phyloP scores from a whole-genome alignment of 2,329 filamentous ascomycete genomes.

The Talaromyces atroroseus region DNA sequence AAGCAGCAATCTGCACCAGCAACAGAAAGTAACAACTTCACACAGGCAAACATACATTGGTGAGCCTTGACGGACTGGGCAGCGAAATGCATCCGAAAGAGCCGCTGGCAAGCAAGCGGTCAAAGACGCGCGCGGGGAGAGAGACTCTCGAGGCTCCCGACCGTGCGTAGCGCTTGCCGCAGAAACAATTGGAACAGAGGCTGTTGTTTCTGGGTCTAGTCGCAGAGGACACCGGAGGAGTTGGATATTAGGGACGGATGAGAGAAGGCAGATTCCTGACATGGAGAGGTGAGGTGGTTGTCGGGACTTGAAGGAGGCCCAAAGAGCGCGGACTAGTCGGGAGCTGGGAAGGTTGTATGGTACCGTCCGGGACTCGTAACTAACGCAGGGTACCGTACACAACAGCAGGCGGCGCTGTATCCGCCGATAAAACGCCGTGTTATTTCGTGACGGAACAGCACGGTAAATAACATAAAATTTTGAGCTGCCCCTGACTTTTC shows the following conservation, averaged over 20 bases:
- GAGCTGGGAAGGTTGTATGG: not conserved
- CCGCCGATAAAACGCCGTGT: not conserved
- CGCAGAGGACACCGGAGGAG: not conserved
- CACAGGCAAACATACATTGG: conserved; percentile 2
- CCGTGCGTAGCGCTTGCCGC: conserved; percentile 10
- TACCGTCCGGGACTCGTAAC: not conserved
- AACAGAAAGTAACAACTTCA: not conserved
- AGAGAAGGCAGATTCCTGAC: conserved; percentile 5
- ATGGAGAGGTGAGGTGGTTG: conserved; percentile 9
- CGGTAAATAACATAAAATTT: not conserved
- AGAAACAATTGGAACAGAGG: conserved; percentile 1
- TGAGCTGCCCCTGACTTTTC: conserved; percentile 6
- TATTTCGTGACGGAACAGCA: not conserved
- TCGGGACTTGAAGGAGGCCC: not conserved
- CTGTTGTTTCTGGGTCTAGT: not conserved
- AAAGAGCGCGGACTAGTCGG: not conserved
- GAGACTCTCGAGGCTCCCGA: conserved; percentile 2
- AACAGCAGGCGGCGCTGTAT: not conserved
- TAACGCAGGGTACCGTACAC: not conserved
- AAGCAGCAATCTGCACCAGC: not conserved
- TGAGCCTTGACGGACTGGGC: not conserved
- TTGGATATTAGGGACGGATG: not conserved
- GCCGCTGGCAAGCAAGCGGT: conserved; percentile 12
- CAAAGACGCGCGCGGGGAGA: conserved; percentile 10
- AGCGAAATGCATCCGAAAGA: conserved; percentile 9